These are phyloP conservation scores for Puccinia sorghi DNA, from an alignment of 1,284 basidiomycete genomes.

Conservation along the genomic window DNA sequence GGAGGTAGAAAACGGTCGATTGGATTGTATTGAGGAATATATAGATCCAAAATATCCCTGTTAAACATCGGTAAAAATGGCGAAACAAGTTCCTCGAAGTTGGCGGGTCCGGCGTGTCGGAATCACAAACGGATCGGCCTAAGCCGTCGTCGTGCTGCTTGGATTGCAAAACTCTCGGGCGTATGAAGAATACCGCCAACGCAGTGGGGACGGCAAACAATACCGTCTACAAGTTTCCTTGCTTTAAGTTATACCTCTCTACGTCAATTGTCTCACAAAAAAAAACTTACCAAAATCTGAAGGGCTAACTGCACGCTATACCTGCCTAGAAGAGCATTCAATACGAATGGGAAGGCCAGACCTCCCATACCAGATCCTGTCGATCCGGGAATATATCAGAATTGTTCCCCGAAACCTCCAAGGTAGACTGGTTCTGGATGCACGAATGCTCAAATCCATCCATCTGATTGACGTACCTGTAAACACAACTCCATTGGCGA, in stretches of 20 bases:
- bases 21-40: slow-evolving; percentile 33
- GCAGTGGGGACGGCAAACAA: not conserved
- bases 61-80: slow-evolving; percentile 10
- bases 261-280: not conserved
- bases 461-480: slow-evolving; percentile 12
- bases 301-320: slow-evolving; percentile 16
- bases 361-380: slow-evolving; percentile 36
- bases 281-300: slow-evolving; percentile 12
- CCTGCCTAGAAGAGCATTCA: slow-evolving; percentile 27
- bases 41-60: slow-evolving; percentile 27
- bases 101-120: not conserved
- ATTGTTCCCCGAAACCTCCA: not conserved
- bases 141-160: not conserved
- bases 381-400: not conserved
- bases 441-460: too few species aligned
- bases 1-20: slow-evolving; percentile 37
- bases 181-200: slow-evolving; percentile 9
- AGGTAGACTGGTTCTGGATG: not conserved
- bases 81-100: not conserved
- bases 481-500: slow-evolving; percentile 47
- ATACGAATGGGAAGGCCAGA: slow-evolving; percentile 33
- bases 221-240: not conserved
- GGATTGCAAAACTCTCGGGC: not conserved
- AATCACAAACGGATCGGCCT: not conserved
- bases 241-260: not conserved